Evolutionary conservation across 2,329 filamentous ascomycete species (phyloP), one percentile per base, ranked within the genome.

Genomic region (Sarocladium oryzae): DNA sequence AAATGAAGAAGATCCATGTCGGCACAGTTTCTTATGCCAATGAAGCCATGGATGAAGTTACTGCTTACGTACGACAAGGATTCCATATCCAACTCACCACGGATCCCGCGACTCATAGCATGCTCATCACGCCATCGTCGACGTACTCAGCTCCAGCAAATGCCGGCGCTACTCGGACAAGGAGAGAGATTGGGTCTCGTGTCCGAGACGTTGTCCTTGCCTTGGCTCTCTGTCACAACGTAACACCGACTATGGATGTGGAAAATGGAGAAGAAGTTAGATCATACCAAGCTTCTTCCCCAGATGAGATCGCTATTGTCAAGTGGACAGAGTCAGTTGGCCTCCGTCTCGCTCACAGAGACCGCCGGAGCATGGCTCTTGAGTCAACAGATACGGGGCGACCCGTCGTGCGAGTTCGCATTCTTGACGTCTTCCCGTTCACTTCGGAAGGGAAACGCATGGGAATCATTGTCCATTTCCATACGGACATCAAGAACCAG

Each of bases 1-100:
- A 96, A 63, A 86, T 99, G 78, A 96, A 95, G 65, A 99, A 99
- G 69, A 92, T 99, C 5, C 95, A 99, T 62, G 89, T 99, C 50
- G 93, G 95, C 9, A 99, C 93, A 9, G 93, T 97, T 1, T 97
- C 92, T 1, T 99, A 99, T 62, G 93, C 92, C 30, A 96, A 96
- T 59, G 93, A 99, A 64, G 92, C 93, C 9, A 99, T 99, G 93
- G 93, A 97, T 59, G 95, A 99, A 70, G 93, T 99, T 11, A 74
- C 82, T 11, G 80, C 87, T 0, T 96, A 96, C 63, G 80, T 99
- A 49, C 84, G 79, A 56, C 91, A 96, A 65, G 88, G 86, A 5
- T 96, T 97, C 60, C 77, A 84, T 11, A 64, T 75, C 36, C 72
- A 73, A 35, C 67, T 71, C 5, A 73, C 73, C 1, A 69, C 69